Evolutionary conservation across 257 asterid genomes (phyloP), one percentile per base, ranked within the genome.

Genomic region (Scutellaria baicalensis): DNA sequence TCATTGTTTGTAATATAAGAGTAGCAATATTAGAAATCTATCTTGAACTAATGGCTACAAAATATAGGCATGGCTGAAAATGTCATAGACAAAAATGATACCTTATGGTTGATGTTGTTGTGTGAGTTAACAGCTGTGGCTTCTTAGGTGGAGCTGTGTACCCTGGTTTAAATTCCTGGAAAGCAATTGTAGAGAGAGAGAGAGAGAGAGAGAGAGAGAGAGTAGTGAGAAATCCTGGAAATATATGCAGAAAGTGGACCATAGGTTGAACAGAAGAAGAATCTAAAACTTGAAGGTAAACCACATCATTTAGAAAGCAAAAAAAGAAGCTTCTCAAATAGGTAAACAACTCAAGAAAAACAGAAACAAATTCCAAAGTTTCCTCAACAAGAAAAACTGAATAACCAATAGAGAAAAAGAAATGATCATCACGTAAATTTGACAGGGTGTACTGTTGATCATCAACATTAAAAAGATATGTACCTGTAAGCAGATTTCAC

Each of bases 131-230:
- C 56, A 65, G 45, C 56, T 67, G 67, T 10, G 48, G 65, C 66
- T 85, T 86, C 84, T 83, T 78, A 39, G 85, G 84, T 54, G 82
- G 80, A 47, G 80, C 78, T 31, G 81, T 82, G 64, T 86, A 89
- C 4, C 89, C 97, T 7, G 92, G 85, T 78, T 87, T 89, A 82
- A 85, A 92, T 68, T 83, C 87, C 97, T 91, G 91, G 76, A 76
- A 40, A 45, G 11, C 12, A 60, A 57, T 17, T 36, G 31, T 14
- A 0, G 8, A 36, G 31, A 23, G 5, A 54, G 31, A 54, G 16
- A 54, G 6, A 27, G 23, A 39, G 38, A 59, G 11, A 38, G 57
- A 31, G 8, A 45, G 13, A 66, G 21, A 17, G 9, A 27, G 33
- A 27, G 33, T 27, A 27, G 2, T 27, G 33, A 27, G 33, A 27